Evolutionary conservation across 129 eudicot species (phyloP), one percentile per base, ranked within the genome.

Genomic region (Tagetes patula): DNA sequence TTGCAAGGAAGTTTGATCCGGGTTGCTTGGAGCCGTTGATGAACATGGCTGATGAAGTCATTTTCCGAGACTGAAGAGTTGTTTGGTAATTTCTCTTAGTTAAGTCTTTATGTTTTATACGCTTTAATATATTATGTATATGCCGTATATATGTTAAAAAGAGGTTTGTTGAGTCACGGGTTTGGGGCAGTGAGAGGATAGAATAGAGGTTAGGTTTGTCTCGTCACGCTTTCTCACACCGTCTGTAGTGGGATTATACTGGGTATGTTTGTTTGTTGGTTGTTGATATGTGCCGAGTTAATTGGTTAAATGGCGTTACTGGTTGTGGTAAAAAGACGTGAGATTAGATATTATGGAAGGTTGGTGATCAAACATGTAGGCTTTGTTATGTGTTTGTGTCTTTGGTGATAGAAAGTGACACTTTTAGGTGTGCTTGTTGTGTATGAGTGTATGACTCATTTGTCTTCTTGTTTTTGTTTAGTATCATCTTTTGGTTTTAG

Each of bases 1-100:
- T 95, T 64, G 99, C 92, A 0, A 73, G 99, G 65, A 95, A 95
- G 84, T 95, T 95, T 49, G 83, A 96, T 0, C 90, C 91, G 2
- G 99, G 88, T 80, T 86, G 90, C 68, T 83, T 95, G 87, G 50
- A 72, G 41, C 87, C 85, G 2, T 86, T 95, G 92, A 70, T 91
- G 91, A 85, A 85, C 12, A 79, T 95, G 48, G 91, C 97, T 1
- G 69, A 81, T 37, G 75, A 79, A 2, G 91, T 91, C 76, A 84
- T 91, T 72, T 88, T 95, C 73, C 77, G 82, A 69, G 96, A 91
- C 78, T 95, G 80, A 84, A 75, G 14, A 47, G 43, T 46, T 59
- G 47, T 65, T 43, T 0, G 82, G 82, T 79, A 79, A 72, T 65
- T 13, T 1, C 39, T 65, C 43, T 30, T 10, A 36, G 4, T 71